Conservation (phyloP, 192 early-diverging fungal genomes). For the Phlyctochytrium arcticum region DNA sequence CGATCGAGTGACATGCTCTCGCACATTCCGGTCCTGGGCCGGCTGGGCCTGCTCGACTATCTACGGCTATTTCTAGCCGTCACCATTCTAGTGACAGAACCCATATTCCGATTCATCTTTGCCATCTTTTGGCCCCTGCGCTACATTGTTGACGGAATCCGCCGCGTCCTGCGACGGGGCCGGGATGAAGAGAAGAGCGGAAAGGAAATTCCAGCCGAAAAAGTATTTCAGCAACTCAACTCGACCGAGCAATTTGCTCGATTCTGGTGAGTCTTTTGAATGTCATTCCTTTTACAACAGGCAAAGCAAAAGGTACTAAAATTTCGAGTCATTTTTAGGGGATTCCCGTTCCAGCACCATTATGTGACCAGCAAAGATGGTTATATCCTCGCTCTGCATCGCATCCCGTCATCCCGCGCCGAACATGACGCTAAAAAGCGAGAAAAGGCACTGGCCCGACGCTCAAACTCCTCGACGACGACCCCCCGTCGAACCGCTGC, state of each 20-base stretch:
- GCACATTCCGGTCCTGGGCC: conserved; percentile 42
- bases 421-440: conserved; percentile 17
- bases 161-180: background rate
- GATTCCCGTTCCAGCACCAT: conserved; percentile 81
- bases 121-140: conserved; percentile 54
- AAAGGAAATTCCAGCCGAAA: conserved; percentile 21
- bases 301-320: background rate
- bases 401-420: conserved; percentile 55
- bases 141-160: conserved; percentile 44
- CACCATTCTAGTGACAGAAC: conserved; percentile 66
- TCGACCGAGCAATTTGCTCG: conserved; percentile 43
- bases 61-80: conserved; percentile 46
- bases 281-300: background rate
- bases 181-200: background rate
- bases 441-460: conserved; percentile 7
- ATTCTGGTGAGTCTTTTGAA: conserved; percentile 35
- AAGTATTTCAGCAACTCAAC: conserved; percentile 34
- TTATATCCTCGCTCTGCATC: conserved; percentile 78
- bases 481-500: background rate
- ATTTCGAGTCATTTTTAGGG: conserved; percentile 43
- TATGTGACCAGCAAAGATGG: conserved; percentile 80
- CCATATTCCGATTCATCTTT: conserved; percentile 62
- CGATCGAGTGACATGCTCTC: conserved; percentile 7
- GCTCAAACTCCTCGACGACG: background rate
- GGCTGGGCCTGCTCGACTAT: conserved; percentile 37